Base-by-base conservation (phyloP, 768 basidiomycete species). In the Mycena epipterygia region DNA sequence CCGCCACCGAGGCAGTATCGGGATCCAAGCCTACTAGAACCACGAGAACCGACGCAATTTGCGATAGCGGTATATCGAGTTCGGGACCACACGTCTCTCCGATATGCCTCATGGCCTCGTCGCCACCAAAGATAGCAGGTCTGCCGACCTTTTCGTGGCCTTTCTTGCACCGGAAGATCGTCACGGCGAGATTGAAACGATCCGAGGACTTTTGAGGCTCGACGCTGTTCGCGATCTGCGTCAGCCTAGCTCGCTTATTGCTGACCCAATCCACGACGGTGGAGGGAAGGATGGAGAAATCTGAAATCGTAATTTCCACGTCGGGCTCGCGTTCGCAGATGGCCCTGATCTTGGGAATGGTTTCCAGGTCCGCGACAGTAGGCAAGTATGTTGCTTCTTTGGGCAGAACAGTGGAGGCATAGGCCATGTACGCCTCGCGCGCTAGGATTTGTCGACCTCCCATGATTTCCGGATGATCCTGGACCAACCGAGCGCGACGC, bases 281-380 rank as follows among this genome's bases (percentile, higher is more conserved):
- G 33, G 32, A 11, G 21, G 53, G 53, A n/a, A 55, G 17, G 11
- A 5, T n/a, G 33, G 53, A 9, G 11, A 55, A 55, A 12, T 55
- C 53, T 35, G 32, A 32, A 11, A 6, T n/a, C 5, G 32, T 35
- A 16, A 55, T n/a, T 13, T 23, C 33, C 1, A 55, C 33, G 33
- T 55, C 33, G 11, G 33, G 33, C 27, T 55, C 53, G 33, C 21
- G 33, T 33, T 55, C 53, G 33, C 53, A 48, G 44, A 60, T 60
- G 30, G 30, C 21, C n/a, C 59, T 60, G 59, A 60, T 48, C 23
- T n/a, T n/a, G 42, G 42, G 44, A 7, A 60, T 60, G 30, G 29
- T 21, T 2, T 60, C n/a, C 2, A 60, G 19, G 5, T 32, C 59
- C 17, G 42, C 59, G 42, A 48, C 2, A 6, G 59, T 60, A 9